These are phyloP conservation scores for Zygosaccharomyces kombuchaensis DNA, from an alignment of 805 yeast species.

Conservation along the genomic window DNA sequence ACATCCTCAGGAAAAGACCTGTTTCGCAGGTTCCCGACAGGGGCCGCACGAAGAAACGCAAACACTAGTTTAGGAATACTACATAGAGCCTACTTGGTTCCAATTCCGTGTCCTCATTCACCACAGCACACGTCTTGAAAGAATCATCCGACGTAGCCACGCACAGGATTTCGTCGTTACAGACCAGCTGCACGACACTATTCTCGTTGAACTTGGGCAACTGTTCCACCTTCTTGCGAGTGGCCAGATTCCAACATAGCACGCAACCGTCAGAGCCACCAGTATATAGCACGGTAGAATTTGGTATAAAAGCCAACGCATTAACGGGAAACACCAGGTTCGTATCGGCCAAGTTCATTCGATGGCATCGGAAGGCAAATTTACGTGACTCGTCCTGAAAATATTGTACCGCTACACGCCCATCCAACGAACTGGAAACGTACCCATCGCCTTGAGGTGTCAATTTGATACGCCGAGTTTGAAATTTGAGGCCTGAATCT, in stretches of 20 bases:
- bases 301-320: constrained; percentile 71
- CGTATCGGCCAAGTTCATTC: constrained; percentile 42
- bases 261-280: constrained; percentile 91
- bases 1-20: constrained; percentile 50
- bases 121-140: constrained; percentile 38
- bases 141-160: constrained; percentile 50
- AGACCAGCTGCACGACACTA: constrained; percentile 42
- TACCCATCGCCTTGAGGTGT: constrained; percentile 53
- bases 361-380: constrained; percentile 81
- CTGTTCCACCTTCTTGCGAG: constrained; percentile 71
- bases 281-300: constrained; percentile 72
- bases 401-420: constrained; percentile 71
- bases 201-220: constrained; percentile 48
- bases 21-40: constrained; percentile 20
- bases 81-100: constrained; percentile 27
- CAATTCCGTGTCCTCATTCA: constrained; percentile 17
- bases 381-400: constrained; percentile 45
- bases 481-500: constrained; percentile 64
- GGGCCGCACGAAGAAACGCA: constrained; percentile 13
- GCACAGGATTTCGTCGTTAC: constrained; percentile 32
- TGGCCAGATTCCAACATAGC: constrained; percentile 84
- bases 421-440: constrained; percentile 73
- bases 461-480: constrained; percentile 52
- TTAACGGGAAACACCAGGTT: constrained; percentile 74
- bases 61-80: constrained; percentile 10